phyloP scores from a whole-genome alignment of 1,284 basidiomycete genomes.

The Fomitopsis palustris region DNA sequence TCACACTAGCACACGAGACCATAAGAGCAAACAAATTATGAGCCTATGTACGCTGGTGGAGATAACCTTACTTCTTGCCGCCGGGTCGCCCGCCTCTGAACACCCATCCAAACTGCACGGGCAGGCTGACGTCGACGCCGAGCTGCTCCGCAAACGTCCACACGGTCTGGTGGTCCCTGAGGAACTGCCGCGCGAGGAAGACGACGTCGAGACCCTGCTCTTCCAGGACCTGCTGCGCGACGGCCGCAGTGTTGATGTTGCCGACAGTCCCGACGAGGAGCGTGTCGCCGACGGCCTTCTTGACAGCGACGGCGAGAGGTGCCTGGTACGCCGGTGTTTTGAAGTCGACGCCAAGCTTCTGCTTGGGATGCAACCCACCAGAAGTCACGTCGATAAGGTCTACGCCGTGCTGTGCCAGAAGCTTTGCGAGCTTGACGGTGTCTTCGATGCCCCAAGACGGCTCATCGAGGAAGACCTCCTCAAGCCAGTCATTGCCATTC shows the following conservation, averaged over 20 bases:
- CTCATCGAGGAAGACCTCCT: conserved; percentile 39
- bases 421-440: conserved; percentile 42
- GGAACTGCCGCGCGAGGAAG: not conserved
- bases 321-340: conserved; percentile 35
- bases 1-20: too few relatives aligned
- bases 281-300: conserved; percentile 29
- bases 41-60: too few relatives aligned
- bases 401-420: conserved; percentile 47
- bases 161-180: conserved; percentile 18
- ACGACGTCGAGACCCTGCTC: conserved; percentile 16
- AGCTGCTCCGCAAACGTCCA: conserved; percentile 46
- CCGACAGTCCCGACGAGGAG: conserved; percentile 53
- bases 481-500: conserved; percentile 54
- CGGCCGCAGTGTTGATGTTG: conserved; percentile 46
- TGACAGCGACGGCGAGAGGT: conserved; percentile 43
- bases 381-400: conserved; percentile 39
- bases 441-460: conserved; percentile 53
- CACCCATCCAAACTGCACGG: conserved; percentile 46
- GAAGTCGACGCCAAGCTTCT: conserved; percentile 4
- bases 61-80: not conserved
- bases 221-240: conserved; percentile 47
- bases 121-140: conserved; percentile 35
- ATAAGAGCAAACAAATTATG: too few relatives aligned
- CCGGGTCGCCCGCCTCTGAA: conserved; percentile 24
- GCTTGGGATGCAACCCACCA: conserved; percentile 39